A percentile compares a stretch with the other conserved stretches of the same genome.
Evolutionary conservation across 306 rosid species (phyloP).

Genomic region (Prunus fruticosa): DNA sequence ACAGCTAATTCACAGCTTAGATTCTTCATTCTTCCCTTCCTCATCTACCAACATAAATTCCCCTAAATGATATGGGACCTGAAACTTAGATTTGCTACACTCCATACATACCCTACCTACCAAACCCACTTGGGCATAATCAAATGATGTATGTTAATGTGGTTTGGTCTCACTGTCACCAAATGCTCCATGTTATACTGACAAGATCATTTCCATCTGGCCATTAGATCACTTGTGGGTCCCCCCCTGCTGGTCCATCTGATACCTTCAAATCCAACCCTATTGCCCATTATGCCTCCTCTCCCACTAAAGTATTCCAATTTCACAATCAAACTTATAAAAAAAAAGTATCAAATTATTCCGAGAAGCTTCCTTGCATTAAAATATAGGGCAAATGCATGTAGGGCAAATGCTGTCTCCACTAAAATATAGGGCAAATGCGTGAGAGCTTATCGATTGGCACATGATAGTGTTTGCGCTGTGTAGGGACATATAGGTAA

Average conservation of each 20-base stretch:
- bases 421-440: neutral
- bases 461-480: neutral
- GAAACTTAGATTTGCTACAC: neutral
- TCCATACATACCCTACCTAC: conserved; percentile 1
- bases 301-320: conserved; percentile 1
- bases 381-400: neutral
- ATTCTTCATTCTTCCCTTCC: neutral
- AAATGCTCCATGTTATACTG: neutral
- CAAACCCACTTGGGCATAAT: conserved; percentile 12
- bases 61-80: neutral
- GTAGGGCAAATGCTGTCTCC: neutral
- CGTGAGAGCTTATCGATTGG: conserved; percentile 2
- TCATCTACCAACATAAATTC: conserved; percentile 10
- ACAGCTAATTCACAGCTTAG: neutral
- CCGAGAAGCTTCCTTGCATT: conserved; percentile 5
- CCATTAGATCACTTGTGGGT: conserved; percentile 5
- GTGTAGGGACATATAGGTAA: neutral
- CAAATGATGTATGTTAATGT: conserved; percentile 7
- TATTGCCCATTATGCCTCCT: neutral
- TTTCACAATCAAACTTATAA: neutral
- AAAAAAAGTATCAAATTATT: neutral
- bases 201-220: neutral
- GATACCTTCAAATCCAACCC: neutral
- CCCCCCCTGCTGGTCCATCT: neutral
- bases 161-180: conserved; percentile 5